Evolutionary conservation across 306 rosid species (phyloP).

Genomic region (Casuarina equisetifolia): DNA sequence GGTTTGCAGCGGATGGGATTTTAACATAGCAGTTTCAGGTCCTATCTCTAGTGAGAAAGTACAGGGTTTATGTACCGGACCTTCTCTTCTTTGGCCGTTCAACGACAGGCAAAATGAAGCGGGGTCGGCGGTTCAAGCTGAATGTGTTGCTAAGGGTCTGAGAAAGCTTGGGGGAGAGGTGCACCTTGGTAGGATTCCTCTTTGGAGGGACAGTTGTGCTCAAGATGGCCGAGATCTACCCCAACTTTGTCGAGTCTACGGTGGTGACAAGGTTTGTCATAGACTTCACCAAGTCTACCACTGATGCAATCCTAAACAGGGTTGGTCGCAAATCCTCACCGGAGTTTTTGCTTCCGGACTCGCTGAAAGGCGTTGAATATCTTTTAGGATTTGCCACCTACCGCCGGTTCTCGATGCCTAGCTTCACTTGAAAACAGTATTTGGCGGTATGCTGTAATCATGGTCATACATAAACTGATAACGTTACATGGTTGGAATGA

Average conservation of each 20-base stretch:
- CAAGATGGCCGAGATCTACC: constrained; percentile 39
- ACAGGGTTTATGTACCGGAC: constrained; percentile 44
- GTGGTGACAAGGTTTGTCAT: constrained; percentile 32
- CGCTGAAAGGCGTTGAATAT: constrained; percentile 23
- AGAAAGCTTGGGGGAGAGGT: constrained; percentile 37
- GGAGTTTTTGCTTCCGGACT: constrained; percentile 35
- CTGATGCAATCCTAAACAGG: constrained; percentile 19
- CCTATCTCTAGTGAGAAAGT: constrained; percentile 23
- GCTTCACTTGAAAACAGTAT: constrained; percentile 26
- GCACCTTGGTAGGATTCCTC: constrained; percentile 40
- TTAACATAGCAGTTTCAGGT: constrained; percentile 48
- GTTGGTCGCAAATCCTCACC: constrained; percentile 35
- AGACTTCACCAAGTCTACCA: constrained; percentile 34
- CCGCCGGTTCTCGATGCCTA: constrained; percentile 28
- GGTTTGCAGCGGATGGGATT: constrained; percentile 40
- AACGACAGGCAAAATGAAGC: constrained; percentile 29
- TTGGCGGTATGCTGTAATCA: constrained; percentile 26
- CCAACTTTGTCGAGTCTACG: constrained; percentile 37
- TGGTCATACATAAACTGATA: too few species aligned
- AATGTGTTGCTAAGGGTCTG: constrained; percentile 44
- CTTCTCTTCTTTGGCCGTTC: constrained; percentile 45
- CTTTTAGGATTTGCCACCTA: constrained; percentile 24
- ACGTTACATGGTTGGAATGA: too few species aligned
- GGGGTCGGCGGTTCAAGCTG: constrained; percentile 45
- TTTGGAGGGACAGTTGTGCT: constrained; percentile 52